A percentile compares a stretch with the other conserved stretches of the same genome.
Evolutionary conservation across 371 early-diverging fungal genomes (phyloP).

Genomic region (Rhizopus stolonifer): DNA sequence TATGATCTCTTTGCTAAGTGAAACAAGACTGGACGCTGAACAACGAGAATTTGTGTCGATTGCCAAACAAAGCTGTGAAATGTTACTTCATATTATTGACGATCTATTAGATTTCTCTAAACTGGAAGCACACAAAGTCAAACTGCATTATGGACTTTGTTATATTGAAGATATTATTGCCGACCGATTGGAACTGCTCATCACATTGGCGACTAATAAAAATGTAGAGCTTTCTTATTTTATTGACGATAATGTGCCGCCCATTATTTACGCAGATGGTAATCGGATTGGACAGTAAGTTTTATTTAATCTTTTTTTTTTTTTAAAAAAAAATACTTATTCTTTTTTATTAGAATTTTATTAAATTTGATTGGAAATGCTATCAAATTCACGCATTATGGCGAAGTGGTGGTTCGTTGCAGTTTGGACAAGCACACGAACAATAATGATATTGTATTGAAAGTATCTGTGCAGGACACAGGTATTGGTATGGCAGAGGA

Average conservation of each 20-base stretch:
- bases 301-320: too few relatives aligned
- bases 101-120: slow-evolving; percentile 66
- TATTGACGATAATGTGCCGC: slow-evolving; percentile 37
- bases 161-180: slow-evolving; percentile 57
- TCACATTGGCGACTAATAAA: slow-evolving; percentile 52
- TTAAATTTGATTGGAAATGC: slow-evolving; percentile 50
- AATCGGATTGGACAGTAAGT: slow-evolving; percentile 47
- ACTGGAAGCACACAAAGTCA: slow-evolving; percentile 62
- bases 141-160: slow-evolving; percentile 49
- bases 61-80: slow-evolving; percentile 61
- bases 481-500: slow-evolving; percentile 53
- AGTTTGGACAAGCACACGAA: slow-evolving; percentile 16
- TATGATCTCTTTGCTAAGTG: slow-evolving; percentile 56
- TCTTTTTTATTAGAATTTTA: slow-evolving; percentile 23
- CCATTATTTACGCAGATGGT: slow-evolving; percentile 50
- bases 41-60: slow-evolving; percentile 63
- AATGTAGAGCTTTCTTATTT: slow-evolving; percentile 53
- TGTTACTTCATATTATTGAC: slow-evolving; percentile 61
- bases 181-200: slow-evolving; percentile 55
- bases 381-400: slow-evolving; percentile 58
- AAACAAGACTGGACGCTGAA: slow-evolving; percentile 52
- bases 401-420: slow-evolving; percentile 50
- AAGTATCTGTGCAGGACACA: slow-evolving; percentile 45
- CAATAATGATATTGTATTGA: slow-evolving; percentile 27
- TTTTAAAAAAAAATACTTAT: neutral